Evolutionary conservation across 2,329 filamentous ascomycete genomes (phyloP), one percentile per base, ranked within the genome.

Genomic region (Trichoderma citrinoviride): DNA sequence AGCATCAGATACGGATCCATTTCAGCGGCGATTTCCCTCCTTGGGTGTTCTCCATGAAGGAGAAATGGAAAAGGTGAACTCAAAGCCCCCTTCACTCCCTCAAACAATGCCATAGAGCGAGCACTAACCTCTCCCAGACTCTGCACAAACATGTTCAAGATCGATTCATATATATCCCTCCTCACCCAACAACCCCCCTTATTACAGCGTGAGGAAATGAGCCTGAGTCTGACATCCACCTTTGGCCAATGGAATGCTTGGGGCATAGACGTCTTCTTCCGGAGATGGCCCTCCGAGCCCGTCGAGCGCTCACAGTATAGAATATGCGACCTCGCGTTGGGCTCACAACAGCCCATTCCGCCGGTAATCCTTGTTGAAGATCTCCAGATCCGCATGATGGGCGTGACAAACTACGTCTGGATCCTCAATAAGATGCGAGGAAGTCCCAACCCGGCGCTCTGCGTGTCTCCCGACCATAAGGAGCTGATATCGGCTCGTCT

Each of bases 11-110:
- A 6, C 72, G 73, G 10, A 67, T 70, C 4, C 74, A 77, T 46
- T 73, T 70, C 14, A 76, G 76, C 0, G 78, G 78, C 3, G 75
- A 72, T 0, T 81, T 80, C 23, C 68, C 74, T 1, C 78, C 79
- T 0, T 76, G 76, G 70, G 65, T 75, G 0, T 68, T 74, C 41
- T 67, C 69, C 0, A 72, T 72, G 4, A 65, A 69, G 0, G 77
- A 78, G 44, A 68, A 72, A 7, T 77, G 77, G 72, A 75, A 77
- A 54, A 73, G 75, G 78, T 79, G 67, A 53, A 53, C 33, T 50
- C 33, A 10, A 21, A 43, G 19, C 15, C 7, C 33, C 33, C 33
- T 12, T 37, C 4, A 37, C 10, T 37, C 14, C 14, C 33, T 37
- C 33, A 12, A 41, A 19, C 7, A 15, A 41, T 17, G 7, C n/a